Evolutionary conservation across 805 yeast species (phyloP).

Genomic region (Lachancea quebecensis): DNA sequence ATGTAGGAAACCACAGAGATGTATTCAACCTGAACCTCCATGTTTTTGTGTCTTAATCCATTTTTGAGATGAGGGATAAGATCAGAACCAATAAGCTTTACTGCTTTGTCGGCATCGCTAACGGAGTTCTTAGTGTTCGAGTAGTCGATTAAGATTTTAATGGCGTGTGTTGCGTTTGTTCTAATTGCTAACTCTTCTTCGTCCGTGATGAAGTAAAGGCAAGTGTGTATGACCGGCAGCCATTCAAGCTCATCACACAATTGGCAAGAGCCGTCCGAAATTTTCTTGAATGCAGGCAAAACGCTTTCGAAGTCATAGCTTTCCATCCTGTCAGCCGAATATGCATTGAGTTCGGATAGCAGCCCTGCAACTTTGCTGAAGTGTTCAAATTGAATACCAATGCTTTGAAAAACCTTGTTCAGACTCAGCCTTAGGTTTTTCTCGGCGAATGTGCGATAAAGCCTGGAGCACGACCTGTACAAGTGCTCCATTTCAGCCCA

Average conservation of each 20-base stretch:
- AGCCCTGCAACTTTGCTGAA: constrained; percentile 43
- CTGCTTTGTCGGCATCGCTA: constrained; percentile 24
- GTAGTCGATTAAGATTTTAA: constrained; percentile 61
- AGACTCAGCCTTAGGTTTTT: constrained; percentile 55
- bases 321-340: constrained; percentile 50
- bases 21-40: constrained; percentile 64
- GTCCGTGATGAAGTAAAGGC: constrained; percentile 67
- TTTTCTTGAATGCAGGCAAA: constrained; percentile 54
- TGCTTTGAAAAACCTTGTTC: constrained; percentile 48
- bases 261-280: constrained; percentile 50
- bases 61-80: constrained; percentile 58
- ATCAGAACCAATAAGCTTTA: constrained; percentile 40
- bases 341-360: constrained; percentile 65
- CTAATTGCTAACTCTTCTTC: constrained; percentile 75
- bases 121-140: constrained; percentile 28
- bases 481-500: constrained; percentile 44
- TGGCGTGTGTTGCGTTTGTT: constrained; percentile 60
- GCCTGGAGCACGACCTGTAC: constrained; percentile 45
- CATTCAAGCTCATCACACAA: constrained; percentile 53
- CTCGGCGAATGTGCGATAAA: constrained; percentile 55
- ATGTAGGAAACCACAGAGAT: constrained; percentile 58
- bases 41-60: constrained; percentile 58
- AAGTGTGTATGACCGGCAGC: constrained; percentile 67
- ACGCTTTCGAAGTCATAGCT: constrained; percentile 77
- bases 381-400: constrained; percentile 47